These are phyloP conservation scores for Atkinsonella texensis DNA, from an alignment of 2,329 filamentous ascomycete species.

Conservation along the genomic window DNA sequence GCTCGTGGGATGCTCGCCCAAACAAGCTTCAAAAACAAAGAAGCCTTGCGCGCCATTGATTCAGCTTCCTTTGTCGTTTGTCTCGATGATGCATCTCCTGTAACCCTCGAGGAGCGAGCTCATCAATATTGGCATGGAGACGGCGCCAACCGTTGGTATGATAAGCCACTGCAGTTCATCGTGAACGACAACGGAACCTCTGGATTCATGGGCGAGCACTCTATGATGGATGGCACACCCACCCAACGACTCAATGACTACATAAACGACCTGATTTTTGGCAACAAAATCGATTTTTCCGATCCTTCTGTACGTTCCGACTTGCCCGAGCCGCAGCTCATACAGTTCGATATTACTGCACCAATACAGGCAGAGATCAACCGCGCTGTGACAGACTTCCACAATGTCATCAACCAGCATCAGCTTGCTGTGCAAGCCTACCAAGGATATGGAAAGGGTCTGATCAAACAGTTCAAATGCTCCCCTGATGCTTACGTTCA, in stretches of 20 bases:
- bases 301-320: conserved; percentile 66
- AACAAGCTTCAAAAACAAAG: conserved; percentile 67
- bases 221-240: conserved; percentile 99
- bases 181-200: conserved; percentile 96
- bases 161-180: conserved; percentile 97
- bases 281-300: conserved; percentile 86
- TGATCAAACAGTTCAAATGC: conserved; percentile 99
- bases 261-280: conserved; percentile 81
- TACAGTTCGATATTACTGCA: conserved; percentile 68
- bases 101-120: conserved; percentile 90
- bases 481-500: conserved; percentile 96
- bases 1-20: conserved; percentile 65
- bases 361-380: conserved; percentile 68
- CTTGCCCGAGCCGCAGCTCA: conserved; percentile 64
- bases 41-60: conserved; percentile 70
- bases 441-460: conserved; percentile 92
- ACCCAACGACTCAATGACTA: conserved; percentile 96
- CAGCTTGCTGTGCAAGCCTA: conserved; percentile 90
- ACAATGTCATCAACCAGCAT: conserved; percentile 69
- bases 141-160: conserved; percentile 89
- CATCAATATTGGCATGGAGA: conserved; percentile 98
- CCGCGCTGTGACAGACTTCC: conserved; percentile 67
- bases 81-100: conserved; percentile 79
- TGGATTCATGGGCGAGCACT: conserved; percentile 97
- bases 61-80: conserved; percentile 84